A percentile compares a stretch with the other conserved stretches of the same genome.
phyloP scores from a whole-genome alignment of 1,284 basidiomycete genomes.

The Coniferiporia weirii region DNA sequence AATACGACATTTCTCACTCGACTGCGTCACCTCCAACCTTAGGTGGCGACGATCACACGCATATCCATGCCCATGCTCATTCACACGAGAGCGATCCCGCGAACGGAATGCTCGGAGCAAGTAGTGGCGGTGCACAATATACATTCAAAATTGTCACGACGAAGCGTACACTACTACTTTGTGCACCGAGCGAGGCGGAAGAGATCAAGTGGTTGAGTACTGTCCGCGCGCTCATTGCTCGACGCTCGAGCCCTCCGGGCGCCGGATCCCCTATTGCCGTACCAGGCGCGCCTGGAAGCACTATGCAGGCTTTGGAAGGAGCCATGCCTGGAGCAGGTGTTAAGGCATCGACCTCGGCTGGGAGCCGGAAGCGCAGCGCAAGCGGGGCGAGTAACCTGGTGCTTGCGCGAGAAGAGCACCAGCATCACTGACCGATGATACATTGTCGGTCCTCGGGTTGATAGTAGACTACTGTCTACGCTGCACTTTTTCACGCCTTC shows the following conservation, averaged over 20 bases:
- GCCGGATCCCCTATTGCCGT: neutral
- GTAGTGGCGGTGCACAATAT: slow-evolving; percentile 32
- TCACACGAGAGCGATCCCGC: slow-evolving; percentile 17
- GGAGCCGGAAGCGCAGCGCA: slow-evolving; percentile 17
- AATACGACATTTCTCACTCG: slow-evolving; percentile 55
- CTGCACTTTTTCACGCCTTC: too few species aligned
- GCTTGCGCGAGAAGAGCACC: slow-evolving; percentile 6
- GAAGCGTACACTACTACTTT: slow-evolving; percentile 83
- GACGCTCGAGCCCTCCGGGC: slow-evolving; percentile 44
- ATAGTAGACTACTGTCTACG: too few species aligned
- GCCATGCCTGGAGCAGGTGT: slow-evolving; percentile 13
- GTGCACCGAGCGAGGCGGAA: slow-evolving; percentile 95
- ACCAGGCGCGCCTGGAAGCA: slow-evolving; percentile 5
- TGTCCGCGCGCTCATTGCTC: slow-evolving; percentile 82
- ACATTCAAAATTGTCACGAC: slow-evolving; percentile 97
- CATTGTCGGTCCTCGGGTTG: too few species aligned
- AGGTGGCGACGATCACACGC: neutral
- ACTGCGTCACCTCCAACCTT: slow-evolving; percentile 2
- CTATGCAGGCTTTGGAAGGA: slow-evolving; percentile 18
- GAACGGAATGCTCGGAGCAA: slow-evolving; percentile 21
- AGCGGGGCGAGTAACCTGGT: slow-evolving; percentile 15
- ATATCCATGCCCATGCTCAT: neutral
- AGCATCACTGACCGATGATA: neutral
- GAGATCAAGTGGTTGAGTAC: slow-evolving; percentile 98
- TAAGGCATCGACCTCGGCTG: slow-evolving; percentile 20